These are phyloP conservation scores for Trichoderma reesei DNA, from an alignment of 495 filamentous ascomycete genomes.

Conservation along the genomic window DNA sequence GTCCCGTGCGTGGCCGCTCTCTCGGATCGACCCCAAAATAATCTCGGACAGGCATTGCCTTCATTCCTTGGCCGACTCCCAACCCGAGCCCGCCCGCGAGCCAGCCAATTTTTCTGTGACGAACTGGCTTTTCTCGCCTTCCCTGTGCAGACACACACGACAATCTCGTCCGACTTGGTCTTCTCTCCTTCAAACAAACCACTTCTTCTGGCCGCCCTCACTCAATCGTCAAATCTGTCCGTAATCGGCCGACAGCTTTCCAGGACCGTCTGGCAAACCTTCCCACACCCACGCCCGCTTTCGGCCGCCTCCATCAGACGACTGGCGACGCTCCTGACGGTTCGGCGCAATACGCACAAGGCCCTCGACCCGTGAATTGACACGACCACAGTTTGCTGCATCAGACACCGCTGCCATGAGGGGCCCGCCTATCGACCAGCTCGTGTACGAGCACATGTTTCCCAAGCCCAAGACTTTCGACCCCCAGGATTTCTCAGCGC, in stretches of 20 bases:
- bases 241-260: not conserved
- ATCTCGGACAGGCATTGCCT: not conserved
- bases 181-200: not conserved
- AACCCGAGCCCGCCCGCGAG: not conserved
- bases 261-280: not conserved
- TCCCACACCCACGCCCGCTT: too few species aligned
- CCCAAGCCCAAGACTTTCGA: constrained; percentile 40
- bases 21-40: constrained; percentile 2
- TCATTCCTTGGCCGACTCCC: not conserved
- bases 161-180: not conserved
- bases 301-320: not conserved
- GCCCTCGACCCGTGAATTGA: not conserved
- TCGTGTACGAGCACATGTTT: constrained; percentile 47
- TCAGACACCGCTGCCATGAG: constrained; percentile 33
- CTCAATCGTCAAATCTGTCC: not conserved
- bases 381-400: not conserved
- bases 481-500: constrained; percentile 41
- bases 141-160: not conserved
- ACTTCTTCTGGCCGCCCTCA: not conserved
- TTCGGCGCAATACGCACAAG: not conserved
- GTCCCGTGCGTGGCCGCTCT: not conserved
- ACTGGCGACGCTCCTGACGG: not conserved
- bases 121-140: not conserved
- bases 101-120: not conserved
- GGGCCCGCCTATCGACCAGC: constrained; percentile 40